These are phyloP conservation scores for Candida nitratophila DNA, from an alignment of 805 yeast species.

Conservation along the genomic window DNA sequence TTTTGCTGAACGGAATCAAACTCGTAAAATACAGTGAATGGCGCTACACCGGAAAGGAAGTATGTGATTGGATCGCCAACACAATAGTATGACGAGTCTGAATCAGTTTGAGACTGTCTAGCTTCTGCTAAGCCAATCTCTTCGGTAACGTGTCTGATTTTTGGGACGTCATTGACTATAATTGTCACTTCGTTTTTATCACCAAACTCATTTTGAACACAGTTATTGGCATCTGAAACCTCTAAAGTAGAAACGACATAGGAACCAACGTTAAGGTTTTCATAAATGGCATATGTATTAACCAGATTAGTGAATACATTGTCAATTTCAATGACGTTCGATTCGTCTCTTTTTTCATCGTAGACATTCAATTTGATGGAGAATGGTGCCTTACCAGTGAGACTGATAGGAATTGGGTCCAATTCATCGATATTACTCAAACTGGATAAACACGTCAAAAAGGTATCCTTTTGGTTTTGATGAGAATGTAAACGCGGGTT, in stretches of 20 bases:
- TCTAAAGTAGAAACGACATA: conserved; percentile 53
- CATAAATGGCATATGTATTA: conserved; percentile 37
- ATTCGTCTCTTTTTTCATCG: conserved; percentile 52
- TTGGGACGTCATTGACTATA: conserved; percentile 71
- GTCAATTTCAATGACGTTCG: conserved; percentile 37
- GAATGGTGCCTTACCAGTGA: conserved; percentile 60
- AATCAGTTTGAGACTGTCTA: background rate
- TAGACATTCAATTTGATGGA: conserved; percentile 47
- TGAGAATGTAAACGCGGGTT: conserved; percentile 2
- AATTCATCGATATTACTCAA: conserved; percentile 20
- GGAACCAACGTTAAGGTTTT: conserved; percentile 58
- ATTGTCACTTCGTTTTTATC: conserved; percentile 30
- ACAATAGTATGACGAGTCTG: conserved; percentile 47
- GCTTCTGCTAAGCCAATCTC: conserved; percentile 12
- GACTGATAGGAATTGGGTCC: conserved; percentile 47
- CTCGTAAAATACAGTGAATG: conserved; percentile 67
- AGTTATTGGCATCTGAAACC: conserved; percentile 65
- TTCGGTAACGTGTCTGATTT: conserved; percentile 37
- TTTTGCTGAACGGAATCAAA: conserved; percentile 58
- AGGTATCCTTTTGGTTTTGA: conserved; percentile 3
- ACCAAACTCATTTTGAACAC: conserved; percentile 40
- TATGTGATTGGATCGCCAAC: conserved; percentile 87
- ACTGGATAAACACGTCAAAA: conserved; percentile 24
- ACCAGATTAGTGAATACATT: conserved; percentile 32
- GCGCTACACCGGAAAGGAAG: conserved; percentile 70